Percentiles rank a stretch among this genome's conserved stretches.
These are phyloP conservation scores for Hygrophila difformis DNA, from an alignment of 257 asterid species.

Conservation along the genomic window DNA sequence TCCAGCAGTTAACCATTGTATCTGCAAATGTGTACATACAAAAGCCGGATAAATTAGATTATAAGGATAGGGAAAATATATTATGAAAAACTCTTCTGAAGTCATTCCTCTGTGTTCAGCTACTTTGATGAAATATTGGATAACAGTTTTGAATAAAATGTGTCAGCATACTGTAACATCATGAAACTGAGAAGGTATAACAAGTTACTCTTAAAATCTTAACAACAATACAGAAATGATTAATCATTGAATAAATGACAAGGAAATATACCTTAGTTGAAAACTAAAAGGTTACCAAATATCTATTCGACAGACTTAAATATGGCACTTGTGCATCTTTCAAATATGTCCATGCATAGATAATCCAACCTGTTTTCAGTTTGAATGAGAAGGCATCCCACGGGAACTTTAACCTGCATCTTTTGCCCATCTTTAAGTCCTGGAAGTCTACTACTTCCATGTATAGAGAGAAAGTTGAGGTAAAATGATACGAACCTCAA, in stretches of 20 bases:
- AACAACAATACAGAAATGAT: not conserved
- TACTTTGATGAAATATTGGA: no score
- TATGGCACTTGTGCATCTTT: no score
- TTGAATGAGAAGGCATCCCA: constrained; percentile 97
- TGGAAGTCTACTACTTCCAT: constrained; percentile 97
- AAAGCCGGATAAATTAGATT: no score
- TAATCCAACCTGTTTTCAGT: constrained; percentile 97
- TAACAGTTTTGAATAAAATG: no score
- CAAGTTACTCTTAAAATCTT: constrained; percentile 2
- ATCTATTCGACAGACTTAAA: constrained; percentile 1
- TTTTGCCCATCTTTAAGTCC: constrained; percentile 87
- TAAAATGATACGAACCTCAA: no score
- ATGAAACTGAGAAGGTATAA: constrained; percentile 1
- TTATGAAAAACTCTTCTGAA: not conserved
- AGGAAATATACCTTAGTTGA: not conserved
- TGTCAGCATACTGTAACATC: no score
- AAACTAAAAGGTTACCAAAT: not conserved
- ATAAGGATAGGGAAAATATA: not conserved
- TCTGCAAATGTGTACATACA: constrained; percentile 38
- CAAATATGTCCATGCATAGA: constrained; percentile 5
- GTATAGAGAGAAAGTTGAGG: constrained; percentile 93
- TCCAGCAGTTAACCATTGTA: constrained; percentile 98
- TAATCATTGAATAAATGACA: not conserved
- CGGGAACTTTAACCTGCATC: constrained; percentile 91
- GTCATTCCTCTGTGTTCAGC: constrained; percentile 8